These are phyloP conservation scores for Sporothrix globosa DNA, from an alignment of 2,329 filamentous ascomycete species.

Conservation along the genomic window DNA sequence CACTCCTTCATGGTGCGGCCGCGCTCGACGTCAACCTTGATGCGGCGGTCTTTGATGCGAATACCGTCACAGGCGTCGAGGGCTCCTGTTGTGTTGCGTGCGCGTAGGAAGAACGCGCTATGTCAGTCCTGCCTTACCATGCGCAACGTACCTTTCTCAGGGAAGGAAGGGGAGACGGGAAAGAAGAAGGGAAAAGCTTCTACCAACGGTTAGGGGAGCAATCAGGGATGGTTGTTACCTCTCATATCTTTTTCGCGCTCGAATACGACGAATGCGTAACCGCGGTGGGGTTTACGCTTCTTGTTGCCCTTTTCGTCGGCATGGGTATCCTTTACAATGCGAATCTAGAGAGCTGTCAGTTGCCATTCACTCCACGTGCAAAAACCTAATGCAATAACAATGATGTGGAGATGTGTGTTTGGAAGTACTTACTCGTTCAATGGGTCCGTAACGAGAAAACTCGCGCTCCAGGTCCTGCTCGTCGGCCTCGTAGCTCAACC, in stretches of 20 bases:
- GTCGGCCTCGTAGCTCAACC: conserved; percentile 85
- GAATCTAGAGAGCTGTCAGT: conserved; percentile 63
- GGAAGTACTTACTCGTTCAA: conserved; percentile 72
- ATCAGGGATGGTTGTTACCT: conserved; percentile 66
- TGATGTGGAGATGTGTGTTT: too few species aligned
- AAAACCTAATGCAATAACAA: background rate
- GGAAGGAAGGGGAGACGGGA: conserved; percentile 37
- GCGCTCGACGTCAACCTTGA: conserved; percentile 94
- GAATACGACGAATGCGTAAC: conserved; percentile 96
- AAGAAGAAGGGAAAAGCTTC: conserved; percentile 42
- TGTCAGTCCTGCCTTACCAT: conserved; percentile 71
- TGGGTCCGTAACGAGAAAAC: conserved; percentile 89
- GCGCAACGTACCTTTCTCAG: conserved; percentile 43
- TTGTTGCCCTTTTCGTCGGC: conserved; percentile 71
- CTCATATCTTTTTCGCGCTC: conserved; percentile 99
- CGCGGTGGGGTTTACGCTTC: conserved; percentile 79
- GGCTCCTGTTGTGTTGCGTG: conserved; percentile 70
- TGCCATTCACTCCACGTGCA: background rate
- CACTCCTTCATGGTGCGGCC: conserved; percentile 92
- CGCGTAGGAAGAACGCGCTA: conserved; percentile 58
- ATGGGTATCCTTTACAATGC: conserved; percentile 79
- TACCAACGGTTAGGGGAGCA: background rate
- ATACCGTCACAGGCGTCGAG: conserved; percentile 84
- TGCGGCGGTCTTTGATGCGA: conserved; percentile 86
- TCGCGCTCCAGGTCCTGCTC: conserved; percentile 90